A percentile compares a stretch with the other conserved stretches of the same genome.
Conservation (phyloP, 1,284 basidiomycete genomes). For the Ceratobasidium theobromae region DNA sequence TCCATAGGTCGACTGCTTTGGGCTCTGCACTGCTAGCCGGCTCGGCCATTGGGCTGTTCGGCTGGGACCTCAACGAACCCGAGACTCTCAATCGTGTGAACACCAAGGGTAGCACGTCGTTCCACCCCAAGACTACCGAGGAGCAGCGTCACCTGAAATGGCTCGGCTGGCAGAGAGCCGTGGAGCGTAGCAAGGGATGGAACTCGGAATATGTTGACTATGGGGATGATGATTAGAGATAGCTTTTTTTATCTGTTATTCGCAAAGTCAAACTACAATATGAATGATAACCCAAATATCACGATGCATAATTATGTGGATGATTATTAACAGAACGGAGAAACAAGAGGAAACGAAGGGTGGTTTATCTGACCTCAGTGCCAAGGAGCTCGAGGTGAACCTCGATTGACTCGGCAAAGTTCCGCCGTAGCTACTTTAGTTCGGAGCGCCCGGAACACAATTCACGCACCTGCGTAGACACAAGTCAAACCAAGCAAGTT, state of each 20-base stretch:
- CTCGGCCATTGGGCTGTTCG: conserved; percentile 82
- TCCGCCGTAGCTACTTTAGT: too few relatives aligned
- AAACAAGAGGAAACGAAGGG: too few relatives aligned
- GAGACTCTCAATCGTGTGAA: conserved; percentile 90
- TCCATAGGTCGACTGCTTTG: conserved; percentile 81
- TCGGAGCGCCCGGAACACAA: too few relatives aligned
- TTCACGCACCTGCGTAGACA: too few relatives aligned
- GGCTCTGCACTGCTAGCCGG: conserved; percentile 97
- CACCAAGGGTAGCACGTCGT: conserved; percentile 75
- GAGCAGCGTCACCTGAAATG: conserved; percentile 63
- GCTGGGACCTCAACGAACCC: conserved; percentile 89
- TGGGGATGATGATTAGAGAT: conserved; percentile 19
- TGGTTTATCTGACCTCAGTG: too few relatives aligned
- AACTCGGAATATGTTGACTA: conserved; percentile 57
- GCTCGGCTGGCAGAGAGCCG: conserved; percentile 81
- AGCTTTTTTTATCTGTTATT: not conserved
- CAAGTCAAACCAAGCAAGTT: too few relatives aligned
- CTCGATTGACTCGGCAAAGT: too few relatives aligned
- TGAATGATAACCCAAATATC: not conserved
- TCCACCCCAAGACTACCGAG: conserved; percentile 62
- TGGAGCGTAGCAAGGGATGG: conserved; percentile 80
- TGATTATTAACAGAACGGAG: too few relatives aligned
- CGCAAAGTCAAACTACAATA: not conserved
- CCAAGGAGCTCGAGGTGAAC: too few relatives aligned
- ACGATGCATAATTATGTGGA: not conserved